Percentiles rank a stretch among this genome's conserved stretches.
Conservation (phyloP, 257 asterid genomes). For the Fraxinus americana region DNA sequence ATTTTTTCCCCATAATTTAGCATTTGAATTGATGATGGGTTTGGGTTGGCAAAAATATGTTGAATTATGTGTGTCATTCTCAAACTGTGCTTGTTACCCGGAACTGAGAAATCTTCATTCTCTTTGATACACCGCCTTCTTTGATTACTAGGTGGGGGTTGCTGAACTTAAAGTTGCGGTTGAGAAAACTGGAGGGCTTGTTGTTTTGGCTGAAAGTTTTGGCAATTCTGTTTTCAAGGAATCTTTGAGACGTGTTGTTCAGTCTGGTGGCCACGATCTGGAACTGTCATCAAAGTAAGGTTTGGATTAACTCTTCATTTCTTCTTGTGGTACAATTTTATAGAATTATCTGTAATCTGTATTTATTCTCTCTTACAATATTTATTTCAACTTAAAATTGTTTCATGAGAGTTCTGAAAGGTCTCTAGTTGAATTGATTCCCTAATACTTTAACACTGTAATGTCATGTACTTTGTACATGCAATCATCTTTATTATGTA, state of each 20-base stretch:
- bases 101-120: slow-evolving; percentile 10
- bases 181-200: slow-evolving; percentile 94
- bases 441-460: slow-evolving; percentile 14
- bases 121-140: slow-evolving; percentile 9
- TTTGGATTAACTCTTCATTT: slow-evolving; percentile 32
- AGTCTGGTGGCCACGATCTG: slow-evolving; percentile 80
- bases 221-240: slow-evolving; percentile 97
- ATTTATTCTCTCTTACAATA: neutral
- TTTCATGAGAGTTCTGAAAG: neutral
- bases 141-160: slow-evolving; percentile 73
- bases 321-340: slow-evolving; percentile 12
- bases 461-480: neutral
- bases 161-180: slow-evolving; percentile 92
- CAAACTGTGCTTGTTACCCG: neutral
- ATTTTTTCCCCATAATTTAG: neutral
- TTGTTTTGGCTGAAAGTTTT: slow-evolving; percentile 95
- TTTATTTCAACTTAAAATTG: slow-evolving; percentile 12
- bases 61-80: neutral
- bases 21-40: neutral
- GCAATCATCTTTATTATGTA: neutral
- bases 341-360: neutral
- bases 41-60: neutral
- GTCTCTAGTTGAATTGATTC: slow-evolving; percentile 17
- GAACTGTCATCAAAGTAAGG: slow-evolving; percentile 90
- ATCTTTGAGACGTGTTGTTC: slow-evolving; percentile 74